Base-by-base conservation (phyloP, 805 yeast genomes). In the Starmerella stigmatis region DNA sequence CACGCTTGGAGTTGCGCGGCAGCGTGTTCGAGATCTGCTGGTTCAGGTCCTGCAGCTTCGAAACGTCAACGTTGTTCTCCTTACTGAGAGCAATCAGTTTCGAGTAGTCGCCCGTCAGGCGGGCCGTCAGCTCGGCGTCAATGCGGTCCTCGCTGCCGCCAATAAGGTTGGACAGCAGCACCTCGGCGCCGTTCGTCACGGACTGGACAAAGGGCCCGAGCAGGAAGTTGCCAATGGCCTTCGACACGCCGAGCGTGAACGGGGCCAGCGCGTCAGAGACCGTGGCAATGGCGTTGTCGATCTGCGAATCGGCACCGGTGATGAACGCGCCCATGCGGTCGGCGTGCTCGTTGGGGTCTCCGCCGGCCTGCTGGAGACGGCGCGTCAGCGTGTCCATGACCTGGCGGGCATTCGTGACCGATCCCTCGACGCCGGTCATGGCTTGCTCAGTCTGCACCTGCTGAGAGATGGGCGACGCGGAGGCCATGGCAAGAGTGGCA, bases 151-250 rank as follows among this genome's bases (percentile, higher is more conserved):
- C 51, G 28, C 38, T 45, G 38, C 56, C 59, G 7, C 55, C 54
- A 30, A 52, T 21, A 23, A 41, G 27, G 43, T 50, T 54, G 33
- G 58, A 55, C 16, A 56, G 45, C 42, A 47, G 34, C n/a, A 51
- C 41, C 16, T 36, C 41, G 15, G 41, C 41, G 16, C 41, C 41
- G 23, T 36, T 36, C 15, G 41, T 36, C 19, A 57, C 48, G 17
- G 62, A 51, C 48, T 59, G 61, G 35, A 57, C 57, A 33, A 54
- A 46, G 29, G 64, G 62, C 22, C 62, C 62, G 15, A 51, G 47
- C 13, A 53, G 41, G 19, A 46, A 41, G 29, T 47, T 43, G 27
- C 47, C 53, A 22, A 53, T 38, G 9, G 48, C 50, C 43, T 33
- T 32, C 13, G 52, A 46, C 13, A 47, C 27, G 22, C 57, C 57